These are phyloP conservation scores for Exophiala oligosperma DNA, from an alignment of 2,329 filamentous ascomycete genomes.

Conservation along the genomic window DNA sequence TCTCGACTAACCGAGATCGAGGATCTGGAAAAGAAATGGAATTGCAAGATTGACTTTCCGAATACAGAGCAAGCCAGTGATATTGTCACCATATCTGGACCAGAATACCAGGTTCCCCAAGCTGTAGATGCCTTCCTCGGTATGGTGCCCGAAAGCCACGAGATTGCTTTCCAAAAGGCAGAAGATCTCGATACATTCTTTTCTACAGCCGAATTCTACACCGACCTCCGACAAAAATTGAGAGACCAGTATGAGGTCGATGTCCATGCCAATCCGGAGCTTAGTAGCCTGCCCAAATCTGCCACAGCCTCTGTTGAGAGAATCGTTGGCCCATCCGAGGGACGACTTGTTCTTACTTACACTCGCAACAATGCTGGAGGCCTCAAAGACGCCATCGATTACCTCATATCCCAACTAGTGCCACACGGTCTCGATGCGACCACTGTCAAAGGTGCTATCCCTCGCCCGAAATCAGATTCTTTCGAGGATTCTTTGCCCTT, in stretches of 20 bases:
- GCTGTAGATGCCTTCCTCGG: slow-evolving; percentile 95
- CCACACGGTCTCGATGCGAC: slow-evolving; percentile 84
- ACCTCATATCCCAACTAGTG: slow-evolving; percentile 81
- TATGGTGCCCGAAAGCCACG: slow-evolving; percentile 96
- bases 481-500: slow-evolving; percentile 96
- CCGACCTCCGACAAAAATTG: slow-evolving; percentile 78
- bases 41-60: slow-evolving; percentile 98
- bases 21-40: slow-evolving; percentile 97
- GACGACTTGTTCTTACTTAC: slow-evolving; percentile 71
- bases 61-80: slow-evolving; percentile 97
- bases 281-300: slow-evolving; percentile 34
- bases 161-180: slow-evolving; percentile 78
- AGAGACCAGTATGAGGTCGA: slow-evolving; percentile 92
- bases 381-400: slow-evolving; percentile 93
- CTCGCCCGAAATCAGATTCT: slow-evolving; percentile 96
- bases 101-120: slow-evolving; percentile 96
- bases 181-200: slow-evolving; percentile 78
- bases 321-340: slow-evolving; percentile 51
- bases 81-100: slow-evolving; percentile 90
- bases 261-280: slow-evolving; percentile 62
- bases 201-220: slow-evolving; percentile 75
- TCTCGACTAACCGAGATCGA: slow-evolving; percentile 86
- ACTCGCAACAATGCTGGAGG: slow-evolving; percentile 97
- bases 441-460: slow-evolving; percentile 89
- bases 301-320: slow-evolving; percentile 37